Conservation (phyloP, 2,329 filamentous ascomycete species). For the Chaetothyriales sp. region DNA sequence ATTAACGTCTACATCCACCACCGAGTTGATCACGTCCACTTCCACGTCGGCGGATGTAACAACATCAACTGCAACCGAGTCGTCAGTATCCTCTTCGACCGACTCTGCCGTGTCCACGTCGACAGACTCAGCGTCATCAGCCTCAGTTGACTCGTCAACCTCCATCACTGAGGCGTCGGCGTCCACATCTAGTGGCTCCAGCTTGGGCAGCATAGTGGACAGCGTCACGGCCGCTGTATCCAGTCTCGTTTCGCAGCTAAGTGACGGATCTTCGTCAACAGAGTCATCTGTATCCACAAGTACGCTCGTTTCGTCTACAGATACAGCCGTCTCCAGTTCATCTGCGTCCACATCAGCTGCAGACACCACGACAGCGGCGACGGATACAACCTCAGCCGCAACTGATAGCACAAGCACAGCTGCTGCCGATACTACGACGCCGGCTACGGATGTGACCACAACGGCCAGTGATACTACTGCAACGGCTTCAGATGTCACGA, state of each 20-base stretch:
- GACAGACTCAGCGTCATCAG: no score
- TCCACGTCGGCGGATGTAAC: background rate
- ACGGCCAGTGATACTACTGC: background rate
- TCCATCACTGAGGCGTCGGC: no score
- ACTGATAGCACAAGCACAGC: background rate
- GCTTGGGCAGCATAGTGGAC: background rate
- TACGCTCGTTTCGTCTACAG: background rate
- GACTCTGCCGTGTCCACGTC: no score
- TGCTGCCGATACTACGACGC: background rate
- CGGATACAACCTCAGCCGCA: background rate
- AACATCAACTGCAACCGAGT: no score
- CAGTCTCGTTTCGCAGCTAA: background rate
- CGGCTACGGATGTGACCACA: background rate
- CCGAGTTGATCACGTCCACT: background rate
- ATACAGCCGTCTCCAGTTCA: background rate
- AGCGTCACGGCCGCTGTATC: background rate
- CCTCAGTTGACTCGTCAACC: no score
- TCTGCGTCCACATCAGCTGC: background rate
- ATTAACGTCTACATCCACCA: constrained; percentile 3
- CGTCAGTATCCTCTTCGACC: no score
- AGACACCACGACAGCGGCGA: background rate
- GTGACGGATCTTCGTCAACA: background rate
- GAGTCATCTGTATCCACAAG: constrained; percentile 13
- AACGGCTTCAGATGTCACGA: background rate
- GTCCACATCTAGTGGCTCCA: background rate